phyloP scores from a whole-genome alignment of 768 basidiomycete species.

The Mycena epipterygia region DNA sequence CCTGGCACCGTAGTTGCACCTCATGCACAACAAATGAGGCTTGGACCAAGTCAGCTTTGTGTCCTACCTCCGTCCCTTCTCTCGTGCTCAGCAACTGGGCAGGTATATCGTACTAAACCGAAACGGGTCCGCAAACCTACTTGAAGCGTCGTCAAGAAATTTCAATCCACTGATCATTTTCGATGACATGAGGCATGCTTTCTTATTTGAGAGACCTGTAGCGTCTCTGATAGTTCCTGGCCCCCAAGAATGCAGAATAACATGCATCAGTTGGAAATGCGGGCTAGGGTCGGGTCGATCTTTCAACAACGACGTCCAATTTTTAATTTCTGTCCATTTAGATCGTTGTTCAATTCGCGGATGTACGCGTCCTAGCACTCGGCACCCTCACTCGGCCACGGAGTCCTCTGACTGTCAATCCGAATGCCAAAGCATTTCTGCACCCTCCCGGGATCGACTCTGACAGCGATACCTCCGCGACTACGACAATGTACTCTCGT shows the following conservation, averaged over 20 bases:
- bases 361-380: slow-evolving; percentile 80
- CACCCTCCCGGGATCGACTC: slow-evolving; percentile 75
- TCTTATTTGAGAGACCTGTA: neutral
- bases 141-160: slow-evolving; percentile 74
- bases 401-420: slow-evolving; percentile 69
- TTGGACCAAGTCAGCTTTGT: slow-evolving; percentile 78
- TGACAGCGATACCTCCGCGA: slow-evolving; percentile 45
- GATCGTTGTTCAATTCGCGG: slow-evolving; percentile 78
- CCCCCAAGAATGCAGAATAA: slow-evolving; percentile 69
- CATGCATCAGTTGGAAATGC: slow-evolving; percentile 75
- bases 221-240: slow-evolving; percentile 41
- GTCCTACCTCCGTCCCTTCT: slow-evolving; percentile 24
- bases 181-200: slow-evolving; percentile 79
- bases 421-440: slow-evolving; percentile 76
- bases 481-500: slow-evolving; percentile 52
- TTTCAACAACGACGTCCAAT: slow-evolving; percentile 4
- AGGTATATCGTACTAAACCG: slow-evolving; percentile 85
- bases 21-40: slow-evolving; percentile 85
- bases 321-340: slow-evolving; percentile 43
- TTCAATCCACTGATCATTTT: slow-evolving; percentile 79
- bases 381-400: slow-evolving; percentile 74
- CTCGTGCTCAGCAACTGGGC: slow-evolving; percentile 22
- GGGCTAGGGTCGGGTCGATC: slow-evolving; percentile 66
- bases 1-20: slow-evolving; percentile 77
- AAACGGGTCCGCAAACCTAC: slow-evolving; percentile 80